phyloP scores from a whole-genome alignment of 2,329 filamentous ascomycete genomes.

The Claviceps purpurea region DNA sequence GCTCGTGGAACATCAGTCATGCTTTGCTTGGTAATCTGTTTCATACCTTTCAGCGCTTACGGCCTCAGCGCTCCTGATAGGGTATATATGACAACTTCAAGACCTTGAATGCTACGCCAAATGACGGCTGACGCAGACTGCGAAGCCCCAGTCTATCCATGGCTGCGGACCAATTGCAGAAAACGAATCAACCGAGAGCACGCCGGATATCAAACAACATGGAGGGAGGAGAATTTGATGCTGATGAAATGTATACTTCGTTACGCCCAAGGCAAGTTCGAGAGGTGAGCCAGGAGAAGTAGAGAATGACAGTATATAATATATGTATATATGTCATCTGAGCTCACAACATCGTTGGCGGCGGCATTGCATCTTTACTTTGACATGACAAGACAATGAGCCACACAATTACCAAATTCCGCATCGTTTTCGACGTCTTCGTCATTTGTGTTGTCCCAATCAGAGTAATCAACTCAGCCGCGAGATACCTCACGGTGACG shows the following conservation, averaged over 20 bases:
- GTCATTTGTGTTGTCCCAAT: neutral
- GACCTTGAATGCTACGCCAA: neutral
- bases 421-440: neutral
- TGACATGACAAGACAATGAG: neutral
- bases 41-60: too few relatives aligned
- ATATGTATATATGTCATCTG: too few relatives aligned
- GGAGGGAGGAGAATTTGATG: neutral
- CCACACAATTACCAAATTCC: neutral
- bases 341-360: too few relatives aligned
- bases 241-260: neutral
- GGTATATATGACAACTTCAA: neutral
- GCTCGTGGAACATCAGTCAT: too few relatives aligned
- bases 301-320: too few relatives aligned
- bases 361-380: neutral
- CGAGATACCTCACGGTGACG: constrained; percentile 10
- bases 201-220: neutral
- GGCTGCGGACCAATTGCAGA: neutral
- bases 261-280: neutral
- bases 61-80: too few relatives aligned
- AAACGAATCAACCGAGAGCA: neutral
- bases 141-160: neutral
- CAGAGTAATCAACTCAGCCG: constrained; percentile 1
- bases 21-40: too few relatives aligned
- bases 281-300: too few relatives aligned
- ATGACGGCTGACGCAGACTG: neutral